These are phyloP conservation scores for Pyricularia pennisetigena DNA, from an alignment of 2,329 filamentous ascomycete species.

Conservation along the genomic window DNA sequence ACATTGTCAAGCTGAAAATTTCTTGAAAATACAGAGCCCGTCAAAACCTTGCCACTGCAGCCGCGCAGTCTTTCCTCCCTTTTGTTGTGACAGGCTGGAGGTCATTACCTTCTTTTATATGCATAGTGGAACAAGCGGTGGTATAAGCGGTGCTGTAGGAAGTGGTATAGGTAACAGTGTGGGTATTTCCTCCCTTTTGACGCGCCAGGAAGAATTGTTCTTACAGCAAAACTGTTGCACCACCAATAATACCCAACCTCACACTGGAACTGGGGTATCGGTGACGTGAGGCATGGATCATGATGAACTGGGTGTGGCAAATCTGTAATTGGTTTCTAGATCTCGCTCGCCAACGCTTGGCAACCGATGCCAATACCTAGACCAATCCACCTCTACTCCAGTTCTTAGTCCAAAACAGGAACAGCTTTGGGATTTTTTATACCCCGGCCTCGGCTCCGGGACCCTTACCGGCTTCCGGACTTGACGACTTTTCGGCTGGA, in stretches of 20 bases:
- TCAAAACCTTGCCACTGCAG: neutral
- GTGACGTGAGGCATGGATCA: neutral
- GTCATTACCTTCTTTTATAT: no score
- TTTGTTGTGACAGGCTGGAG: no score
- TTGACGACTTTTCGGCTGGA: neutral
- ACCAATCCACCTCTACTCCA: neutral
- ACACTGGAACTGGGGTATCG: neutral
- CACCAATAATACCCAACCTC: neutral
- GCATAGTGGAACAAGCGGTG: no score
- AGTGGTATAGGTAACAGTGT: no score
- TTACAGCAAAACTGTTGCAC: neutral
- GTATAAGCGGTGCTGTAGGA: no score
- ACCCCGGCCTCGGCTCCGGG: neutral
- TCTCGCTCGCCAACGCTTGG: conserved; percentile 3
- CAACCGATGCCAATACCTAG: neutral
- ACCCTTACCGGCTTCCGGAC: neutral
- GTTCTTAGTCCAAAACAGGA: neutral
- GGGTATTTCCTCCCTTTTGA: neutral
- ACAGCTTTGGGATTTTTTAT: neutral
- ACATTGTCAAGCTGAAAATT: neutral
- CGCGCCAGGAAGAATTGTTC: neutral
- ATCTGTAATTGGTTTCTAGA: neutral
- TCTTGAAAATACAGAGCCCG: neutral
- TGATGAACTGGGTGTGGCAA: neutral
- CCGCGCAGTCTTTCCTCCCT: neutral